These are phyloP conservation scores for Asterella californica DNA, from an alignment of 225 moss, liverwort and hornwort species.

Conservation along the genomic window DNA sequence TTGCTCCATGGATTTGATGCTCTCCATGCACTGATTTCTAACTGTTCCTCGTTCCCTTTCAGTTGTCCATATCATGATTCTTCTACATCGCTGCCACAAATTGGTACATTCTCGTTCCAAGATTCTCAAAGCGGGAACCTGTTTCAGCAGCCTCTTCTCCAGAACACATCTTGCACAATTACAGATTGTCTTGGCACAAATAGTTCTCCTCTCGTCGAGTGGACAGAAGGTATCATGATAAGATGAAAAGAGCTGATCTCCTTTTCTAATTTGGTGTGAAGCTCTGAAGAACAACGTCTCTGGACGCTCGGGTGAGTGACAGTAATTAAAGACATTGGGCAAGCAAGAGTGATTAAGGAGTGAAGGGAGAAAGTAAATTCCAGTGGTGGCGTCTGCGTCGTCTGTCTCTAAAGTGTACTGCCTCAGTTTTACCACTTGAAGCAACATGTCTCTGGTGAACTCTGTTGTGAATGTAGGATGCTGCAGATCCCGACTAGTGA, in stretches of 20 bases:
- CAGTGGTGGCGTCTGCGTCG: not conserved
- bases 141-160: not conserved
- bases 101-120: not conserved
- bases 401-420: too few relatives aligned
- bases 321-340: not conserved
- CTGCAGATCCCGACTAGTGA: not conserved
- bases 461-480: not conserved
- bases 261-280: not conserved
- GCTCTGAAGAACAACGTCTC: not conserved
- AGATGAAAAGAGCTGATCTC: not conserved
- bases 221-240: not conserved
- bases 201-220: not conserved
- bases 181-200: not conserved
- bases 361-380: not conserved
- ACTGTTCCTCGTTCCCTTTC: not conserved
- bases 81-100: not conserved
- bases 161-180: not conserved
- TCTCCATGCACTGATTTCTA: not conserved
- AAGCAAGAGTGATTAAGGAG: conserved; percentile 1
- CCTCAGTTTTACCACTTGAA: not conserved
- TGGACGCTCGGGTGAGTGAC: too few relatives aligned
- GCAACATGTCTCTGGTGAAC: not conserved
- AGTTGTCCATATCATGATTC: not conserved
- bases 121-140: not conserved
- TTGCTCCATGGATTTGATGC: not conserved